Evolutionary conservation across 1,284 basidiomycete genomes (phyloP), one percentile per base, ranked within the genome.

Genomic region (Ustanciosporium gigantosporum): DNA sequence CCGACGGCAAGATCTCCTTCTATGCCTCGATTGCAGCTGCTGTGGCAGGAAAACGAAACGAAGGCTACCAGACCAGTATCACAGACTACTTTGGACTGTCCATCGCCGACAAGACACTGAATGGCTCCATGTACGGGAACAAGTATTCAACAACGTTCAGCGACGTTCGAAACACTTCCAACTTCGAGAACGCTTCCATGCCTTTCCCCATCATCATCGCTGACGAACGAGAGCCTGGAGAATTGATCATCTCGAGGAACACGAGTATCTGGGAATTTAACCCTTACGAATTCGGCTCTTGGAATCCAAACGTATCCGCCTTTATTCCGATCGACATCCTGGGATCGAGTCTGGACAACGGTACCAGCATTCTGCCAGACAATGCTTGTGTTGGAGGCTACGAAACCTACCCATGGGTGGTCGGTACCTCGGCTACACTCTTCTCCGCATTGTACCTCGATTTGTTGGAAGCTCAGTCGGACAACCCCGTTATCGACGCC

Each of bases 201-300:
- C 76, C 76, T 5, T 72, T 66, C 40, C 76, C 81, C 1, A 79
- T 83, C 66, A 79, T 81, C 60, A 78, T 82, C 29, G 79, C 81
- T 4, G 81, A 80, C 25, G 81, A 82, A 73, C 77, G 81, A n/a
- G 80, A 81, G 53, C 71, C 71, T 1, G 76, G 77, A 31, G 76
- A 81, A 58, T 41, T 78, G 11, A 68, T 81, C 51, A 73, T 81
- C 35, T 71, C 79, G 7, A 66, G 67, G 31, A 82, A 82, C 57
- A 79, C 65, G 11, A 61, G 68, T 14, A 70, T 73, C 40, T 82
- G 78, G 71, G 82, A 83, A 57, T 80, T 81, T 44, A 81, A 76
- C 1, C 80, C 80, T 1, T 79, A 71, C 46, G 81, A 82, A 60
- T 82, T 81, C 43, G 82, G 82, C 9, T 73, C 78, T 0, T 83